phyloP scores from a whole-genome alignment of 2,329 filamentous ascomycete genomes.

The Ophiostoma perfectum region DNA sequence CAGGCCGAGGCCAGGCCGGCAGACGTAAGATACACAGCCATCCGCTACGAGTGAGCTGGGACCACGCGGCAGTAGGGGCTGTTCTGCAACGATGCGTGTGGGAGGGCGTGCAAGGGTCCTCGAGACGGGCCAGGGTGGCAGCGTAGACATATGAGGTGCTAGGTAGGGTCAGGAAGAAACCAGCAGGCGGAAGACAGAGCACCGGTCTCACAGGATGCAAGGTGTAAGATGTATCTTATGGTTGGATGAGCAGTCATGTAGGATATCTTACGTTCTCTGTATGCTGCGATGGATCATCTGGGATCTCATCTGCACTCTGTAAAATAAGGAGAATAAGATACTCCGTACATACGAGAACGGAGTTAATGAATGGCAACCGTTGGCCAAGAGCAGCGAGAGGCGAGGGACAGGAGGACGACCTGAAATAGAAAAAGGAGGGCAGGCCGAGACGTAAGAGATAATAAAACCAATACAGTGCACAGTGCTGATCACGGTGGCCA shows the following conservation, averaged over 20 bases:
- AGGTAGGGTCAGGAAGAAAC: too few species aligned
- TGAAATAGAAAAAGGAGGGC: neutral
- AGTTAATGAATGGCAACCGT: neutral
- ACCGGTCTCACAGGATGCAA: too few species aligned
- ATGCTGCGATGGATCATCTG: too few species aligned
- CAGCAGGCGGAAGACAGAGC: too few species aligned
- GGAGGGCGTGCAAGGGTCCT: neutral
- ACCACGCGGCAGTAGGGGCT: neutral
- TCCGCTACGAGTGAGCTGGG: neutral
- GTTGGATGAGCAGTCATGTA: too few species aligned
- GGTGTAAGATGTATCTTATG: too few species aligned
- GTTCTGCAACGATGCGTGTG: neutral
- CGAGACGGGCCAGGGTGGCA: too few species aligned
- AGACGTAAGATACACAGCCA: neutral
- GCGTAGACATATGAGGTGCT: too few species aligned
- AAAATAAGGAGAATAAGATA: too few species aligned
- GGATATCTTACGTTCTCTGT: too few species aligned
- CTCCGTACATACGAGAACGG: neutral
- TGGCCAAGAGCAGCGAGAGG: too few species aligned
- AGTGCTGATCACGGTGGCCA: conserved; percentile 6
- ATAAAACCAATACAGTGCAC: neutral
- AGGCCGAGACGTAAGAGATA: neutral
- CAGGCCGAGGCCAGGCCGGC: neutral
- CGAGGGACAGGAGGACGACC: neutral
- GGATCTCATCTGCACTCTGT: too few species aligned